Percentiles rank a stretch among this genome's conserved stretches.
These are phyloP conservation scores for Panellus pusillus DNA, from an alignment of 768 basidiomycete genomes.

Conservation along the genomic window DNA sequence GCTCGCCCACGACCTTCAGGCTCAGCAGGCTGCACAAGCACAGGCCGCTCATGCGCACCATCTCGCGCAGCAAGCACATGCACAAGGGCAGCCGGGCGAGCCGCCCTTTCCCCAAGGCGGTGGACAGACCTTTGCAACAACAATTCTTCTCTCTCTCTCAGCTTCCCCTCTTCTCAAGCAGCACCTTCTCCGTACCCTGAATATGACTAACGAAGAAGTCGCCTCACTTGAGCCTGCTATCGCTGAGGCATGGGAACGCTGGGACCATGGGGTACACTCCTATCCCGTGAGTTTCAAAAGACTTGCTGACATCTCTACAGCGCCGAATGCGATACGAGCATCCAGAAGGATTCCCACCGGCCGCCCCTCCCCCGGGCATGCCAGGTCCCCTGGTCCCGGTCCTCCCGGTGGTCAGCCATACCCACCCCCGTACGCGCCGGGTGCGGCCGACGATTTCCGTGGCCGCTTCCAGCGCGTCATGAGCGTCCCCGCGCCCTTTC, in stretches of 20 bases:
- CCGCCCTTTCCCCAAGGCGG: conserved; percentile 66
- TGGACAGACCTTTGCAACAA: conserved; percentile 80
- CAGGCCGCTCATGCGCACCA: conserved; percentile 33
- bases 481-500: conserved; percentile 18
- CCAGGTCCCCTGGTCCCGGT: not conserved
- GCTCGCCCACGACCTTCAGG: conserved; percentile 37
- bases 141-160: conserved; percentile 73
- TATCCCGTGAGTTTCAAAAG: conserved; percentile 9
- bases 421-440: not conserved
- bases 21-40: conserved; percentile 30
- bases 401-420: not conserved
- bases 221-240: conserved; percentile 77
- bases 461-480: conserved; percentile 19
- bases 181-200: conserved; percentile 68
- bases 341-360: conserved; percentile 14
- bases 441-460: conserved; percentile 18
- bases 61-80: conserved; percentile 21
- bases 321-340: conserved; percentile 20
- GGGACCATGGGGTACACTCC: conserved; percentile 70
- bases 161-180: conserved; percentile 73
- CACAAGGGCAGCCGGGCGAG: conserved; percentile 44
- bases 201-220: conserved; percentile 78
- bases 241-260: conserved; percentile 83
- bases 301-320: conserved; percentile 1
- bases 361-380: conserved; percentile 1